A percentile compares a stretch with the other conserved stretches of the same genome.
These are phyloP conservation scores for Paecilomyces niveus DNA, from an alignment of 2,329 filamentous ascomycete genomes.

Conservation along the genomic window DNA sequence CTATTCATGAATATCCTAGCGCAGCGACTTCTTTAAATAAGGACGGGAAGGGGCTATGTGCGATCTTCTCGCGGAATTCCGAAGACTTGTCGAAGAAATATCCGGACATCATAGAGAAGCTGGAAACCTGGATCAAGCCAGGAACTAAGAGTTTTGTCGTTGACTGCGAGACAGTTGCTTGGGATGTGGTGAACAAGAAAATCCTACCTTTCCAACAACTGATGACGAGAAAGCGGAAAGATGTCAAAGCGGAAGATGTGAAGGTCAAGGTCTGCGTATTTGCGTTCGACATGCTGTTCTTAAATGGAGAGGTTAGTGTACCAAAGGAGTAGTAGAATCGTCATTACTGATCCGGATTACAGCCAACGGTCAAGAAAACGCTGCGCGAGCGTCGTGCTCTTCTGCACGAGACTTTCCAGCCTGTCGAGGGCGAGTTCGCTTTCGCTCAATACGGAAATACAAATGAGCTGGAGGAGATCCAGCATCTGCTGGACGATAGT, in stretches of 20 bases:
- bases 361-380: slow-evolving; percentile 74
- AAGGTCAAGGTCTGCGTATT: slow-evolving; percentile 97
- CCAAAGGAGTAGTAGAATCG: neutral
- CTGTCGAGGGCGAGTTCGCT: slow-evolving; percentile 81
- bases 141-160: slow-evolving; percentile 92
- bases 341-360: neutral
- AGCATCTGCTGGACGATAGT: slow-evolving; percentile 83
- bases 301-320: slow-evolving; percentile 67
- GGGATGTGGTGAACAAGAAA: slow-evolving; percentile 93
- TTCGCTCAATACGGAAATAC: slow-evolving; percentile 85
- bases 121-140: slow-evolving; percentile 81
- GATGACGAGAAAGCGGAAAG: slow-evolving; percentile 96
- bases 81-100: slow-evolving; percentile 98
- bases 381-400: slow-evolving; percentile 76
- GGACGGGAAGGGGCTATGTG: slow-evolving; percentile 63
- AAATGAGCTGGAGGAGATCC: slow-evolving; percentile 87
- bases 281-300: slow-evolving; percentile 87
- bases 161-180: slow-evolving; percentile 97
- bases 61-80: slow-evolving; percentile 95
- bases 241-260: slow-evolving; percentile 90
- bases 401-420: slow-evolving; percentile 64
- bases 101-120: slow-evolving; percentile 83
- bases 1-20: slow-evolving; percentile 61
- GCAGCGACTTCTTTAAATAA: slow-evolving; percentile 58
- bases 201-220: slow-evolving; percentile 95